Base-by-base conservation (phyloP, 1,284 basidiomycete genomes). In the Sporisorium graminicola region DNA sequence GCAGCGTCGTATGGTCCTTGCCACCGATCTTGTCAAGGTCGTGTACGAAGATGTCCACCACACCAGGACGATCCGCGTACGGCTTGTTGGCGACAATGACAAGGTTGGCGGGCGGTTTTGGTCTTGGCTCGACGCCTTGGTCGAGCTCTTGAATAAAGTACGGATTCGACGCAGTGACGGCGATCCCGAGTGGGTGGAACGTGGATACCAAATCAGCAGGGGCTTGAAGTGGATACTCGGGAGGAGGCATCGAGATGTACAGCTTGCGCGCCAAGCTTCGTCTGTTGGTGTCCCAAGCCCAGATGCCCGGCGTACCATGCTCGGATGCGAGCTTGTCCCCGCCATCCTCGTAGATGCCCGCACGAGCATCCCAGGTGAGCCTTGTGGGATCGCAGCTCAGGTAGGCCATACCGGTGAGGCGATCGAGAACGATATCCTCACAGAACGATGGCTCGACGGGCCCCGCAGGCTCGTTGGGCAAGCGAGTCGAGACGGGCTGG, bases 21-120 rank as follows among this genome's bases (percentile, higher is more conserved):
- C 62, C 57, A n/a, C 69, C 68, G 31, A 65, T 31, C 51, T 62
- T 62, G 60, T 74, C 67, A 13, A 80, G 59, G 40, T 78, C 67
- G 53, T 80, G 79, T 0, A 80, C 77, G 43, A 80, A 78, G 26
- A 78, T 58, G 31, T 80, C 79, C 14, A 80, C 58, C 13, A 80
- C 77, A 40, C 77, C 74, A 2, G 68, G 58, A 5, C 55, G 56
- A 26, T 71, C 60, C 10, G 70, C 60, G 10, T 70, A 68, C 16
- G 79, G 79, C 51, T 80, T 72, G 56, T 78, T 78, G 33, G 77
- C 65, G 14, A 80, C 74, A 14, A 80, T 29, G 5, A 80, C 54
- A 2, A 79, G 55, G 16, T 79, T 65, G 5, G 74, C 67, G 22
- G 74, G 68, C 4, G 74, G 74, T 43, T 46, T 35, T 2, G 67